phyloP scores from a whole-genome alignment of 306 rosid species.

The Quercus aquifolioides region DNA sequence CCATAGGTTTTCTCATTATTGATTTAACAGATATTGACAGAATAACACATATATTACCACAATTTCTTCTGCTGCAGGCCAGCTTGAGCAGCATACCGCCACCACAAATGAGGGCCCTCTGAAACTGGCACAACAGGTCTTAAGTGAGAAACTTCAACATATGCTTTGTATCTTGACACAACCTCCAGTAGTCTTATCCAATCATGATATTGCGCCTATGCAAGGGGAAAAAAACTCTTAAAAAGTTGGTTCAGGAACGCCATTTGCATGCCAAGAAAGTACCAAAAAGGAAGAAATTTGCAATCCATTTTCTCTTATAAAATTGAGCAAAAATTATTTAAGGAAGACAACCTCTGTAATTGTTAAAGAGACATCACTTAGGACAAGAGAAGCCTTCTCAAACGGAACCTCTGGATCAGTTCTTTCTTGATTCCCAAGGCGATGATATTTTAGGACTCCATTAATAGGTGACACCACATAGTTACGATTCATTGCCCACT shows the following conservation, averaged over 20 bases:
- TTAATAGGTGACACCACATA: slow-evolving; percentile 89
- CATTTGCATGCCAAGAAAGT: neutral
- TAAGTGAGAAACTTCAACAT: slow-evolving; percentile 80
- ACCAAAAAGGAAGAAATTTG: neutral
- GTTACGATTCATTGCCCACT: slow-evolving; percentile 76
- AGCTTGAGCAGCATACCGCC: slow-evolving; percentile 90
- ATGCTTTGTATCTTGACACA: slow-evolving; percentile 75
- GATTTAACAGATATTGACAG: slow-evolving; percentile 13
- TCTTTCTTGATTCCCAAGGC: slow-evolving; percentile 92
- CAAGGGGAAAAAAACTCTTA: slow-evolving; percentile 1
- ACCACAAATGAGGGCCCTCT: slow-evolving; percentile 65
- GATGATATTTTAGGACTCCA: slow-evolving; percentile 84
- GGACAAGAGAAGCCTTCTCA: slow-evolving; percentile 80
- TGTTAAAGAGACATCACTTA: slow-evolving; percentile 80
- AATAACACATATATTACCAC: slow-evolving; percentile 55
- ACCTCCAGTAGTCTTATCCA: slow-evolving; percentile 93
- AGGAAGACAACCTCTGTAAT: slow-evolving; percentile 57
- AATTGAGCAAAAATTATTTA: neutral
- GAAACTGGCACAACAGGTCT: slow-evolving; percentile 74
- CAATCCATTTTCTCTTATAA: neutral
- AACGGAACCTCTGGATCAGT: slow-evolving; percentile 78
- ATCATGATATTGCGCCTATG: slow-evolving; percentile 82
- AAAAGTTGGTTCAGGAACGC: slow-evolving; percentile 2
- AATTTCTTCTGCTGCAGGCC: slow-evolving; percentile 76
- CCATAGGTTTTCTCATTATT: neutral